These are phyloP conservation scores for Rickenella mellea DNA, from an alignment of 768 basidiomycete genomes.

Conservation along the genomic window DNA sequence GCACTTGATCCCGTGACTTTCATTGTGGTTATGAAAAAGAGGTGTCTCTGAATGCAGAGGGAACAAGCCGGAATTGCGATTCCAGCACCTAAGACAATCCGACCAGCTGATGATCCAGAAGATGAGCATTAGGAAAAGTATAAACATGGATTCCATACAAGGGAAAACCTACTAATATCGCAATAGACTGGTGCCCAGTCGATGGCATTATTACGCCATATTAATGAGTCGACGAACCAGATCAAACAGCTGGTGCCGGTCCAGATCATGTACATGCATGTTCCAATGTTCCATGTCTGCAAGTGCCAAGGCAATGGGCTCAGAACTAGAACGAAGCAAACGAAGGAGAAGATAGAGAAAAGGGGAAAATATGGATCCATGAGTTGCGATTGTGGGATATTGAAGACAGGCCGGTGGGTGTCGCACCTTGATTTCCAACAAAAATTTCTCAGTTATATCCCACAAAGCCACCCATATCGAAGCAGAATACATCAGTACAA, in stretches of 20 bases:
- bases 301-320: slow-evolving; percentile 33
- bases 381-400: too few species aligned
- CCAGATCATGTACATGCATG: slow-evolving; percentile 26
- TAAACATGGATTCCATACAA: neutral
- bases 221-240: slow-evolving; percentile 18
- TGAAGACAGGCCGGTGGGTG: too few species aligned
- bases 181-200: slow-evolving; percentile 24
- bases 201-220: slow-evolving; percentile 22
- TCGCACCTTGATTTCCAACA: too few species aligned
- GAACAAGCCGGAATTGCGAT: slow-evolving; percentile 29
- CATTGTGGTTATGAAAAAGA: slow-evolving; percentile 41
- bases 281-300: slow-evolving; percentile 20
- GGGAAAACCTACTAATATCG: slow-evolving; percentile 28
- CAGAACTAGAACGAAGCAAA: slow-evolving; percentile 16
- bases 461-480: too few species aligned
- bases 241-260: slow-evolving; percentile 13
- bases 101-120: slow-evolving; percentile 22
- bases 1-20: neutral
- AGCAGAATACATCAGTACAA: too few species aligned
- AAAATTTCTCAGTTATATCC: too few species aligned
- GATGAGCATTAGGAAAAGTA: neutral
- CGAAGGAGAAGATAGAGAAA: slow-evolving; percentile 27
- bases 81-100: slow-evolving; percentile 22
- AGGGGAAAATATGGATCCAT: slow-evolving; percentile 18
- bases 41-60: slow-evolving; percentile 38